Conservation (phyloP, 2,329 filamentous ascomycete species). For the Mariannaea sp. region DNA sequence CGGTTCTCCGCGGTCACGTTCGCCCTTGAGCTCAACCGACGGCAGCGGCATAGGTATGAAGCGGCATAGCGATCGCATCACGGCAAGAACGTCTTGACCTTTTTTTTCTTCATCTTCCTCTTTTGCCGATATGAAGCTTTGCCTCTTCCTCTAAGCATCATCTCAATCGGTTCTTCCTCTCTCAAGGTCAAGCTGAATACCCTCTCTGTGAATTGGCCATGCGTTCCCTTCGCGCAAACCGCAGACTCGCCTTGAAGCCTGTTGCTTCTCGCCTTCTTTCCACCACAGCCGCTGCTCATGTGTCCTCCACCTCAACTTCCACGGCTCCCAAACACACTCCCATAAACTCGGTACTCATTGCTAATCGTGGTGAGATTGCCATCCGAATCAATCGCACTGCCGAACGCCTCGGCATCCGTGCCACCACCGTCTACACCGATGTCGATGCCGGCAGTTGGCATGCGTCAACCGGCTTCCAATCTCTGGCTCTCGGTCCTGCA, state of each 20-base stretch:
- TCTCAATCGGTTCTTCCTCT: neutral
- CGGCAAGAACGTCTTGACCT: slow-evolving; percentile 10
- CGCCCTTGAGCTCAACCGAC: slow-evolving; percentile 30
- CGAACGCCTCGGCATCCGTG: slow-evolving; percentile 83
- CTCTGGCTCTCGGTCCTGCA: slow-evolving; percentile 80
- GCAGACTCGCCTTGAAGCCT: slow-evolving; percentile 53
- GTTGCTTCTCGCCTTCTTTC: slow-evolving; percentile 46
- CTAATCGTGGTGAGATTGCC: slow-evolving; percentile 96
- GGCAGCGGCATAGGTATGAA: slow-evolving; percentile 35
- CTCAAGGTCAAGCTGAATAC: slow-evolving; percentile 17
- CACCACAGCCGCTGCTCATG: slow-evolving; percentile 41
- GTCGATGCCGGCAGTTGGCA: slow-evolving; percentile 88
- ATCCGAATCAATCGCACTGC: slow-evolving; percentile 91
- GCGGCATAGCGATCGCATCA: slow-evolving; percentile 32
- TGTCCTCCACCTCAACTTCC: slow-evolving; percentile 39
- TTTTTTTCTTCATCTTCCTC: slow-evolving; percentile 12
- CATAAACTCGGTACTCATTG: slow-evolving; percentile 85
- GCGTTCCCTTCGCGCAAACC: slow-evolving; percentile 60
- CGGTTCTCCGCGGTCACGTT: slow-evolving; percentile 42
- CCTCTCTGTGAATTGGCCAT: slow-evolving; percentile 43
- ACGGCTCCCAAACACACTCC: slow-evolving; percentile 49
- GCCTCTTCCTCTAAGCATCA: slow-evolving; percentile 7
- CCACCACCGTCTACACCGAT: slow-evolving; percentile 93
- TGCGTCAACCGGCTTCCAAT: slow-evolving; percentile 80
- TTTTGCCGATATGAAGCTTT: slow-evolving; percentile 2